These are phyloP conservation scores for Aspergillus phoenicis DNA, from an alignment of 2,329 filamentous ascomycete genomes.

Conservation along the genomic window DNA sequence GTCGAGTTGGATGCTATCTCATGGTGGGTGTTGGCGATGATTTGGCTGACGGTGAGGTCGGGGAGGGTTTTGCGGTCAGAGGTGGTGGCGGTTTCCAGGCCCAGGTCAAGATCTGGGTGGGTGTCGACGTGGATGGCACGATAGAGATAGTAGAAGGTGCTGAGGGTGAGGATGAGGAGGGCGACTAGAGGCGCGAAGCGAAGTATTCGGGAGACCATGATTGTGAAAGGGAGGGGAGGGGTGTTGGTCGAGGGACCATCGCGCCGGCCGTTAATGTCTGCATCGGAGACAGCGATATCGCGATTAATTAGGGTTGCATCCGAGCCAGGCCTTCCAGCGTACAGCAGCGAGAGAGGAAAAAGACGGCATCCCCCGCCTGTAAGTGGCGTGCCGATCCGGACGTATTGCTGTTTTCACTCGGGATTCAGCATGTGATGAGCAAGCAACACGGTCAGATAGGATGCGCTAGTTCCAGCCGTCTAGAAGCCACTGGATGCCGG, in stretches of 20 bases:
- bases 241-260: background rate
- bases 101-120: background rate
- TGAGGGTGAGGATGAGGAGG: background rate
- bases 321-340: background rate
- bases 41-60: background rate
- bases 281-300: background rate
- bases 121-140: background rate
- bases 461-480: too few relatives aligned
- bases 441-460: too few relatives aligned
- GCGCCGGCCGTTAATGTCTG: background rate
- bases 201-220: background rate
- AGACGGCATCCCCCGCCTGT: background rate
- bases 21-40: slow-evolving; percentile 22
- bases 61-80: background rate
- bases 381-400: background rate
- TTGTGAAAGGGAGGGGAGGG: background rate
- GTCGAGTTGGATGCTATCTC: slow-evolving; percentile 54
- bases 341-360: background rate
- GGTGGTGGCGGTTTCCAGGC: background rate
- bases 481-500: too few relatives aligned
- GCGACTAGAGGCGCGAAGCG: slow-evolving; percentile 4
- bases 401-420: background rate
- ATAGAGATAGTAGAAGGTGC: background rate
- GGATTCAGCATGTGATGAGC: background rate
- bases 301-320: slow-evolving; percentile 11